phyloP scores from a whole-genome alignment of 2,329 filamentous ascomycete genomes.

The Penicillium occitanis region DNA sequence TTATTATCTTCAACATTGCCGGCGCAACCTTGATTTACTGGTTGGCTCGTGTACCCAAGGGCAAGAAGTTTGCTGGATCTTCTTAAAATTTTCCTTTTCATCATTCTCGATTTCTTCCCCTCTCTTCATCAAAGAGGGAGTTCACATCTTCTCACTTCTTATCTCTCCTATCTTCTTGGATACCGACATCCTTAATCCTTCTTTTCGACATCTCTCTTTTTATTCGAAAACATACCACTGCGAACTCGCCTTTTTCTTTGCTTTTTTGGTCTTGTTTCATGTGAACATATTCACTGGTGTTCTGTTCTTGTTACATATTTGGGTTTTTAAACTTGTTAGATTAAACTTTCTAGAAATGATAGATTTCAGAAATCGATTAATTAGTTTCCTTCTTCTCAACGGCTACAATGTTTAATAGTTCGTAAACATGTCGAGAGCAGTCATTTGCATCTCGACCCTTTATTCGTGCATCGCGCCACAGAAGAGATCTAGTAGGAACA shows the following conservation, averaged over 20 bases:
- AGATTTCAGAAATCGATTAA: background rate
- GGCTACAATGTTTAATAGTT: too few relatives aligned
- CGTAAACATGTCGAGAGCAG: too few relatives aligned
- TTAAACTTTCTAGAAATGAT: background rate
- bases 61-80: slow-evolving; percentile 12
- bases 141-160: background rate
- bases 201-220: background rate
- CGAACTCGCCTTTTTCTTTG: background rate
- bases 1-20: slow-evolving; percentile 53
- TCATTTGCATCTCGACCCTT: too few relatives aligned
- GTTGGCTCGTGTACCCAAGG: slow-evolving; percentile 51
- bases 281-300: background rate
- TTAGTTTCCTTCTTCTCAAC: background rate
- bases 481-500: too few relatives aligned
- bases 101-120: background rate
- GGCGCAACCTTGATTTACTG: slow-evolving; percentile 55
- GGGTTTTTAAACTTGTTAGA: background rate
- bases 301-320: background rate
- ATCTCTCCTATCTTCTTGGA: background rate
- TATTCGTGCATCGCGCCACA: too few relatives aligned
- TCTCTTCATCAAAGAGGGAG: background rate
- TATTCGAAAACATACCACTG: background rate
- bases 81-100: background rate
- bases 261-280: background rate
- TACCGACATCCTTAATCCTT: background rate